A percentile compares a stretch with the other conserved stretches of the same genome.
These are phyloP conservation scores for Acrocalymma vagum DNA, from an alignment of 2,329 filamentous ascomycete genomes.

Conservation along the genomic window DNA sequence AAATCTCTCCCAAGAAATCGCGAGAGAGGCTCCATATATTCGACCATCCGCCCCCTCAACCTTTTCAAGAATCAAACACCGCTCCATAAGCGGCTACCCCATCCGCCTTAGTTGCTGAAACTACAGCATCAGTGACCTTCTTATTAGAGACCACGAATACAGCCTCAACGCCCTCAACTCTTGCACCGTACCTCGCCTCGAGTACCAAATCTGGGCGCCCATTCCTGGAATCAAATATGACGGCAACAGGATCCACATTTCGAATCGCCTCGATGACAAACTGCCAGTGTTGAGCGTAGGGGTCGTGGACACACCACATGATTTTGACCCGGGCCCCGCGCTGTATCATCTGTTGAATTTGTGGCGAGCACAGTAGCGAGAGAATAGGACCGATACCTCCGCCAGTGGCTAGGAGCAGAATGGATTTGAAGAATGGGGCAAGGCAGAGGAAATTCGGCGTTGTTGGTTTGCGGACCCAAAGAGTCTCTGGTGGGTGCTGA, in stretches of 20 bases:
- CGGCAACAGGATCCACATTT: constrained; percentile 16
- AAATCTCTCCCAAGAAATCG: too few relatives aligned
- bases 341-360: constrained; percentile 11
- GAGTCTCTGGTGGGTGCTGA: constrained; percentile 12
- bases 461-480: constrained; percentile 28
- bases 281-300: constrained; percentile 19
- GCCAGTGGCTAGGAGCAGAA: constrained; percentile 31
- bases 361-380: constrained; percentile 20
- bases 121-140: constrained; percentile 21
- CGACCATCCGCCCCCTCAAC: too few relatives aligned
- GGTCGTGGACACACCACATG: constrained; percentile 26
- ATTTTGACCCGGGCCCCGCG: constrained; percentile 14
- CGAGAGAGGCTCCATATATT: too few relatives aligned
- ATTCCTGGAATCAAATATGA: constrained; percentile 20
- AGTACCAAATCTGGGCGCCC: constrained; percentile 21
- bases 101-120: constrained; percentile 14
- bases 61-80: constrained; percentile 29
- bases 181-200: constrained; percentile 15
- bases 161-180: constrained; percentile 14
- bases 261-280: constrained; percentile 21
- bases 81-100: constrained; percentile 29
- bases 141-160: constrained; percentile 32
- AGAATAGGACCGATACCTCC: constrained; percentile 33
- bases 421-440: constrained; percentile 23
- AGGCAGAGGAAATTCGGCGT: constrained; percentile 28